A percentile compares a stretch with the other conserved stretches of the same genome.
Conservation (phyloP, 805 yeast species). For the Barnettozyma wickerhamii region DNA sequence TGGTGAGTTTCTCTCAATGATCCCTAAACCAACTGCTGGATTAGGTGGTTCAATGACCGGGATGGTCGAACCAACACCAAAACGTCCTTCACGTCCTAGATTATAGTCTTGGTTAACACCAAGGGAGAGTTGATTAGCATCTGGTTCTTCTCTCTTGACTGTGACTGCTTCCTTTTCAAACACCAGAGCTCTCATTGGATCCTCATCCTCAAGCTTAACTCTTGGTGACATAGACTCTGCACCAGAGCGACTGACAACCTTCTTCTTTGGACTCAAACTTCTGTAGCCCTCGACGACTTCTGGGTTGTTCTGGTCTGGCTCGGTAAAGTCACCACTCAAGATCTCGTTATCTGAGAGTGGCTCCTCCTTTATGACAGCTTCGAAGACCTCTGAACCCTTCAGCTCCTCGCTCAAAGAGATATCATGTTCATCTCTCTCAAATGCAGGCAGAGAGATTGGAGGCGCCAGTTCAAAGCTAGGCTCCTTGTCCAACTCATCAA, state of each 20-base stretch:
- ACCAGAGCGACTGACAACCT: not conserved
- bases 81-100: too few species aligned
- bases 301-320: not conserved
- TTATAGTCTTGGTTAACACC: too few species aligned
- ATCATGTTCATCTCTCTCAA: conserved; percentile 4
- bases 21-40: too few species aligned
- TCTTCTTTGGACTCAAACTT: conserved; percentile 10
- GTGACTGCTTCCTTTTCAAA: not conserved
- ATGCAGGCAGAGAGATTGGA: conserved; percentile 9
- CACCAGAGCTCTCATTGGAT: too few species aligned
- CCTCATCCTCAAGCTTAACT: not conserved
- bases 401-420: conserved; percentile 18
- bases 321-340: not conserved
- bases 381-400: conserved; percentile 14
- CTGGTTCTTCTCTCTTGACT: not conserved
- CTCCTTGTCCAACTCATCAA: conserved; percentile 1
- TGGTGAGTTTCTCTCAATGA: too few species aligned
- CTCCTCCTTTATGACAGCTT: not conserved
- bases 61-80: too few species aligned
- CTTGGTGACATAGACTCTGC: not conserved
- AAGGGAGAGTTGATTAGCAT: not conserved
- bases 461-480: conserved; percentile 2
- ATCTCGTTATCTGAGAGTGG: not conserved
- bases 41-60: too few species aligned
- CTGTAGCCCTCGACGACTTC: conserved; percentile 9